Percentiles rank a stretch among this genome's conserved stretches.
These are phyloP conservation scores for Hortaea werneckii DNA, from an alignment of 2,329 filamentous ascomycete species.

Conservation along the genomic window DNA sequence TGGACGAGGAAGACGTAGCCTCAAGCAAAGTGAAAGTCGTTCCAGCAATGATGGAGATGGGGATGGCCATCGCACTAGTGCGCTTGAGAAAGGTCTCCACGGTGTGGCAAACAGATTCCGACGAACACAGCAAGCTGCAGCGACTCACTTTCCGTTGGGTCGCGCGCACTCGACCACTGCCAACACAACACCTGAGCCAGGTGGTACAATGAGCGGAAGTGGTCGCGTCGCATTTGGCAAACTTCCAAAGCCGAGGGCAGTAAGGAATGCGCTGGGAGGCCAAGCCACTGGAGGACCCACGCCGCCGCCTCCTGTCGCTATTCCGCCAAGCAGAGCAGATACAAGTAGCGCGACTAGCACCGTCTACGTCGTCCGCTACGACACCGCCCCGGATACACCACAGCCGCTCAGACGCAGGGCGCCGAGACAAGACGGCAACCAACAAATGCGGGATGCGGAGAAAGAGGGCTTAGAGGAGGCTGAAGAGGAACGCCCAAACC, in stretches of 20 bases:
- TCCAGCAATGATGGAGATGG: conserved; percentile 21
- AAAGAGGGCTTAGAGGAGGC: conserved; percentile 19
- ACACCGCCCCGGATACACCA: conserved; percentile 42
- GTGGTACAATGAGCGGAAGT: conserved; percentile 5
- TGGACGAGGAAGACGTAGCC: conserved; percentile 4
- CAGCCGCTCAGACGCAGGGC: conserved; percentile 22
- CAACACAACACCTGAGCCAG: conserved; percentile 7
- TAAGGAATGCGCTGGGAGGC: neutral
- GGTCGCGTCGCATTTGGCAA: conserved; percentile 12
- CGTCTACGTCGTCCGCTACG: conserved; percentile 53
- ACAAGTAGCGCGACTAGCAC: conserved; percentile 54
- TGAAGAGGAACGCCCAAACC: conserved; percentile 13
- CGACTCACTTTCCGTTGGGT: conserved; percentile 23
- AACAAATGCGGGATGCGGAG: conserved; percentile 10
- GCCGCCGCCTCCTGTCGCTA: conserved; percentile 39
- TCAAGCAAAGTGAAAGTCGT: conserved; percentile 9
- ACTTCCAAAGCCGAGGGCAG: conserved; percentile 8
- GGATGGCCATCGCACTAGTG: conserved; percentile 14
- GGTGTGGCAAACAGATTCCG: conserved; percentile 18
- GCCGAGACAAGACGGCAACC: conserved; percentile 7
- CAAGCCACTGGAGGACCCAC: conserved; percentile 17
- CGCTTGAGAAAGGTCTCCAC: conserved; percentile 17
- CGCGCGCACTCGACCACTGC: conserved; percentile 20
- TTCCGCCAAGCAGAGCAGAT: conserved; percentile 50
- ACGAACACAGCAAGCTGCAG: conserved; percentile 13